Evolutionary conservation across 768 basidiomycete genomes (phyloP).

Genomic region (Macrolepiota albuminosa): DNA sequence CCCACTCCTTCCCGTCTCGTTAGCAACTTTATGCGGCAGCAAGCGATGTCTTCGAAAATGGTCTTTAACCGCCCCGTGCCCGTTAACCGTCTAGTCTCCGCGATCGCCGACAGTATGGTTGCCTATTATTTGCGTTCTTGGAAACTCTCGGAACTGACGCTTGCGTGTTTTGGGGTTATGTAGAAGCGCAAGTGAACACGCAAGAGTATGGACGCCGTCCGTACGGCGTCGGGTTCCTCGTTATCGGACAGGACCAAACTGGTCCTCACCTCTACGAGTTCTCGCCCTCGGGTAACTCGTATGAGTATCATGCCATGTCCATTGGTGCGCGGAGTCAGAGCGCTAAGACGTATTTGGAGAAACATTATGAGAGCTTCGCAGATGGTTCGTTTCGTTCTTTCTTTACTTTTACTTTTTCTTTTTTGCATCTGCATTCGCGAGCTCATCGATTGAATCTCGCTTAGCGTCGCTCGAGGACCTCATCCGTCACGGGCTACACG

Average conservation of each 20-base stretch:
- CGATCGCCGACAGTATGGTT: conserved; percentile 73
- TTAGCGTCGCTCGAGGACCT: conserved; percentile 82
- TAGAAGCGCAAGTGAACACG: conserved; percentile 98
- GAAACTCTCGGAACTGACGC: no score
- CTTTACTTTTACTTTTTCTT: no score
- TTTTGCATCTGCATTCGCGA: background rate
- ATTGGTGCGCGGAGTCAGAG: conserved; percentile 98
- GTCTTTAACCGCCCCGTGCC: conserved; percentile 93
- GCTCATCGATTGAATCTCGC: background rate
- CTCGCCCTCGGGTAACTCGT: conserved; percentile 94
- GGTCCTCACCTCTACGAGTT: conserved; percentile 99
- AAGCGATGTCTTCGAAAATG: conserved; percentile 95
- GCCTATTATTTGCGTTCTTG: no score
- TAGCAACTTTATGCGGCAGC: conserved; percentile 99
- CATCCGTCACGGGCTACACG: conserved; percentile 89
- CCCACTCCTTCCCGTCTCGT: no score
- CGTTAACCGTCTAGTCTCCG: conserved; percentile 86
- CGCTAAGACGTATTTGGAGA: conserved; percentile 97
- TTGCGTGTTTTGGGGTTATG: background rate
- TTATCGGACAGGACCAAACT: conserved; percentile 93
- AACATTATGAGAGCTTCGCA: conserved; percentile 82
- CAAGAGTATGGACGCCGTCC: conserved; percentile 97
- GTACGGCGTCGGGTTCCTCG: conserved; percentile 98
- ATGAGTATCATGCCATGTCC: conserved; percentile 97
- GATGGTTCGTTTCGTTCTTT: conserved; percentile 53